phyloP scores from a whole-genome alignment of 192 early-diverging fungal genomes.

The Martensiomyces pterosporus region DNA sequence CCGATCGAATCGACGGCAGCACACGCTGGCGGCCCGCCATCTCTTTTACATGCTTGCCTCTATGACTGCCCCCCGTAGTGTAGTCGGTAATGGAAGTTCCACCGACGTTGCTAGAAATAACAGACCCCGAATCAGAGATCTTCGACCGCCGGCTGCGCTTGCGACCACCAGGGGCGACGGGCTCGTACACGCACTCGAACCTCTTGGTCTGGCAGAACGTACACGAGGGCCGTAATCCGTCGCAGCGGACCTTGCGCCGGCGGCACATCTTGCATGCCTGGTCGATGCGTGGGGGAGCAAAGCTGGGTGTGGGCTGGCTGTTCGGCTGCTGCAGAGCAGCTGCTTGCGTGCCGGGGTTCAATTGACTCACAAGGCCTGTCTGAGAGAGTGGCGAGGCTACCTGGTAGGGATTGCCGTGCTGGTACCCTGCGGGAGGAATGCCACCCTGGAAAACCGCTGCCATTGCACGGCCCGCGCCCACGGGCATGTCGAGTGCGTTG shows the following conservation, averaged over 20 bases:
- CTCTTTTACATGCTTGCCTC: too few relatives aligned
- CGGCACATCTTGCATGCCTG: conserved; percentile 54
- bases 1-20: conserved; percentile 12
- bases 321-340: background rate
- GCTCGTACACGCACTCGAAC: conserved; percentile 46
- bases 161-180: conserved; percentile 19
- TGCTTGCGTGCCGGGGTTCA: background rate
- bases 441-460: background rate
- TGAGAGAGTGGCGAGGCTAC: conserved; percentile 17
- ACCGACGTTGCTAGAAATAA: conserved; percentile 6
- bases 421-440: background rate
- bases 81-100: background rate
- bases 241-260: conserved; percentile 52
- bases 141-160: conserved; percentile 34
- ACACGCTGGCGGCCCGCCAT: too few relatives aligned
- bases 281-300: conserved; percentile 26
- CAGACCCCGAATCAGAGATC: conserved; percentile 12
- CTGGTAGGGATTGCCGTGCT: too few relatives aligned
- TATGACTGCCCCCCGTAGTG: background rate
- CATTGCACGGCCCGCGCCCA: background rate
- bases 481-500: conserved; percentile 1
- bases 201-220: conserved; percentile 36
- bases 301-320: background rate
- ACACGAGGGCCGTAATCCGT: conserved; percentile 45
- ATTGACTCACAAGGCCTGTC: too few relatives aligned